Evolutionary conservation across 2,329 filamentous ascomycete species (phyloP), one percentile per base, ranked within the genome.

Genomic region (Fusarium duplospermum): DNA sequence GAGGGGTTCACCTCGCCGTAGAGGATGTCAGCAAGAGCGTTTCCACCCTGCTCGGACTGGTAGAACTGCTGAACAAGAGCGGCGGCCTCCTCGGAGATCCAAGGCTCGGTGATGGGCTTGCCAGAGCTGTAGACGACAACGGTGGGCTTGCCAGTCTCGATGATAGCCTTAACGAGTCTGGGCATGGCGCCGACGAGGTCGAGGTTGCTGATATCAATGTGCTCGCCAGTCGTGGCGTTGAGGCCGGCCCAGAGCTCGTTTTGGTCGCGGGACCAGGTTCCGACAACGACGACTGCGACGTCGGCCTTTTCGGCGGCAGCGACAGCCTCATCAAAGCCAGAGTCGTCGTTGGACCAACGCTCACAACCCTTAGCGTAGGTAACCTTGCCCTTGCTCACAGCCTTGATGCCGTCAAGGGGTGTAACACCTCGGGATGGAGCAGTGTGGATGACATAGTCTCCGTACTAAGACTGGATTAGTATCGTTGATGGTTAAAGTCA

Each of bases 51-150:
- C 76, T 93, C 91, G 0, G 90, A 91, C 8, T 91, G 91, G 76
- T 94, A 94, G 82, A 94, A 94, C 80, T 94, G 92, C 78, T 94
- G 92, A 0, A 94, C 84, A 0, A 94, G 86, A 0, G 91, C 92
- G 0, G 90, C 85, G 0, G 92, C 91, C 29, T 87, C 86, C 35
- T 88, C 85, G 0, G 90, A 90, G 78, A 94, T 92, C 93, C 92
- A 94, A 6, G 90, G 87, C 80, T 94, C 92, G 0, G 92, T 93
- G 67, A 94, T 84, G 4, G 93, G 93, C 79, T 94, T 94, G 54
- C 93, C 93, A 11, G 89, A 91, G 71, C 88, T 90, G 82, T 90
- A 91, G 14, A 93, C 89, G 6, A 93, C 90, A 36, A 93, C 83
- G 2, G 91, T 93, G 4, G 91, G 91, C 68, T 89, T 91, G 45